These are phyloP conservation scores for Amphicarpaea edgeworthii DNA, from an alignment of 306 rosid species.

Conservation along the genomic window DNA sequence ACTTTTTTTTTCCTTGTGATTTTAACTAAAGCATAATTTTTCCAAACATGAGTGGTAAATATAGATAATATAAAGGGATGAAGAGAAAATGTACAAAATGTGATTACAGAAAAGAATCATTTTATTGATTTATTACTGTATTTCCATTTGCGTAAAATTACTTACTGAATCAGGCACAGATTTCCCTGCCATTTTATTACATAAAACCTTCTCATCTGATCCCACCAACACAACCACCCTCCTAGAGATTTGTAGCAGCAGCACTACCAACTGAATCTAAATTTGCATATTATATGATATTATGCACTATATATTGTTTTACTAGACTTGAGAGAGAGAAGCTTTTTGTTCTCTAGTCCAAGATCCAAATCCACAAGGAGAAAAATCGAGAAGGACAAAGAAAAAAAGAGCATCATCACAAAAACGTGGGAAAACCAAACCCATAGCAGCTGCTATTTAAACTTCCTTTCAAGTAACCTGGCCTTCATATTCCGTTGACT, in stretches of 20 bases:
- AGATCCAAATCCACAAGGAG: slow-evolving; percentile 55
- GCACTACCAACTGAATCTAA: slow-evolving; percentile 47
- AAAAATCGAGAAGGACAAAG: slow-evolving; percentile 33
- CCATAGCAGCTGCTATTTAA: slow-evolving; percentile 50
- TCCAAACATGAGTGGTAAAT: neutral
- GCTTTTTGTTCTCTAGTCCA: slow-evolving; percentile 49
- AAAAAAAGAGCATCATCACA: slow-evolving; percentile 19
- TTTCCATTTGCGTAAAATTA: slow-evolving; percentile 51
- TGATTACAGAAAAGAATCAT: slow-evolving; percentile 63
- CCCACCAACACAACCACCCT: slow-evolving; percentile 63
- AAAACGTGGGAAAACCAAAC: slow-evolving; percentile 47
- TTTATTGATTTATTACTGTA: slow-evolving; percentile 51
- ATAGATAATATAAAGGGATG: neutral
- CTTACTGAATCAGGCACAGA: slow-evolving; percentile 50
- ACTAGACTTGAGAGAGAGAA: slow-evolving; percentile 40
- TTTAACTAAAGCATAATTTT: neutral
- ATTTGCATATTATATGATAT: slow-evolving; percentile 56
- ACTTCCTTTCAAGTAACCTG: slow-evolving; percentile 52
- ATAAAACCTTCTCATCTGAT: slow-evolving; percentile 53
- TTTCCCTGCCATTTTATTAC: slow-evolving; percentile 55
- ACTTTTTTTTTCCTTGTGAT: neutral
- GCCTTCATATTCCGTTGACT: slow-evolving; percentile 56
- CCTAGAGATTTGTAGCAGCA: slow-evolving; percentile 49
- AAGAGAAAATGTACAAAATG: neutral
- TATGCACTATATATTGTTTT: slow-evolving; percentile 60